These are phyloP conservation scores for Rhizopus arrhizus DNA, from an alignment of 371 early-diverging fungal species.

Conservation along the genomic window DNA sequence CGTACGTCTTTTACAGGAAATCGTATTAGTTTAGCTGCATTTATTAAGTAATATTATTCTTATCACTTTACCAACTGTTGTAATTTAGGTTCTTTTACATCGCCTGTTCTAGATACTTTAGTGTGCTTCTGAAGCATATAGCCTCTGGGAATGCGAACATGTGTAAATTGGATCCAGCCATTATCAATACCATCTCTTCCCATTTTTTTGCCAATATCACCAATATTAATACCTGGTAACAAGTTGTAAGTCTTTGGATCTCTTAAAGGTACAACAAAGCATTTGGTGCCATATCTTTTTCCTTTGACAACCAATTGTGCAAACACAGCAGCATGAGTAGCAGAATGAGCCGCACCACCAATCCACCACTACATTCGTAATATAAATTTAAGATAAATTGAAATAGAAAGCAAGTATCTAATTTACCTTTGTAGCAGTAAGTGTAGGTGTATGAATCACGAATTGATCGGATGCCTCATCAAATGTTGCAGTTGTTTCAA, in stretches of 20 bases:
- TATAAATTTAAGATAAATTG: not conserved
- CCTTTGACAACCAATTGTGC: constrained; percentile 80
- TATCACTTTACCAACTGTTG: constrained; percentile 44
- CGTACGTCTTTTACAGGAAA: constrained; percentile 72
- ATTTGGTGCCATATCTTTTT: constrained; percentile 78
- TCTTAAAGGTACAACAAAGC: constrained; percentile 73
- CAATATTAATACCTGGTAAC: constrained; percentile 68
- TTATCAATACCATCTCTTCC: constrained; percentile 84
- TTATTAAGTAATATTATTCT: constrained; percentile 70
- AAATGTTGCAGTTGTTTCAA: constrained; percentile 93
- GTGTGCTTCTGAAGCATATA: constrained; percentile 93
- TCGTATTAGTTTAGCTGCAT: constrained; percentile 69
- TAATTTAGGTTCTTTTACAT: constrained; percentile 68
- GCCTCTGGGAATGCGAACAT: constrained; percentile 78
- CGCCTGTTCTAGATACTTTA: constrained; percentile 82
- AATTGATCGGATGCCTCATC: constrained; percentile 84
- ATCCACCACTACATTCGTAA: constrained; percentile 81
- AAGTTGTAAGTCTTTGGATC: constrained; percentile 59
- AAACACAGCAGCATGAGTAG: constrained; percentile 81
- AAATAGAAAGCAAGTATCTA: not conserved
- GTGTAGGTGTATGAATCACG: constrained; percentile 85
- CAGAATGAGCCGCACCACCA: constrained; percentile 87
- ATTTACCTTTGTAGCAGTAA: constrained; percentile 81
- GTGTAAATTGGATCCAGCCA: constrained; percentile 85
- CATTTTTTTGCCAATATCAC: constrained; percentile 78